These are phyloP conservation scores for Arthrobotrys iridis DNA, from an alignment of 2,329 filamentous ascomycete species.

Conservation along the genomic window DNA sequence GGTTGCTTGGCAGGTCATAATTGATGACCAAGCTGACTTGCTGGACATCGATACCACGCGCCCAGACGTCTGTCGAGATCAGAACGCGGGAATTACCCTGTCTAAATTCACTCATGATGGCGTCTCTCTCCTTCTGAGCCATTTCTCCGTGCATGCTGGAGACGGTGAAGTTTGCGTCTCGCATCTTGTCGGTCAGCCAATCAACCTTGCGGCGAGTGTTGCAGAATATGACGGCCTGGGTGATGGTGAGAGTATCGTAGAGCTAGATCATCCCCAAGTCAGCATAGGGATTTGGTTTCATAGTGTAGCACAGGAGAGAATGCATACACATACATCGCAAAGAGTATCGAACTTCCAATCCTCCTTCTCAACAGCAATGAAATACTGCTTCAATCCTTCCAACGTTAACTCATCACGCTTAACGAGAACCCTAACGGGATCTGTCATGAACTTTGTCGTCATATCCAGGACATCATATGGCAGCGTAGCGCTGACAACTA, in stretches of 20 bases:
- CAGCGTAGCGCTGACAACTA: constrained; percentile 94
- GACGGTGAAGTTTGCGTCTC: constrained; percentile 97
- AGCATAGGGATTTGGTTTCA: not conserved
- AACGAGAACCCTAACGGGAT: constrained; percentile 93
- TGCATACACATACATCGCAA: constrained; percentile 70
- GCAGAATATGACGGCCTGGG: constrained; percentile 99
- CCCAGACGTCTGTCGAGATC: constrained; percentile 98
- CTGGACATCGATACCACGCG: constrained; percentile 97
- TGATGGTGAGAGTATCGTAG: constrained; percentile 98
- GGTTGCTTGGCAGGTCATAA: constrained; percentile 96
- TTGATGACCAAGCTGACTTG: constrained; percentile 99
- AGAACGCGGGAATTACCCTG: constrained; percentile 95
- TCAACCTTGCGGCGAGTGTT: constrained; percentile 99
- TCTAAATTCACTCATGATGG: constrained; percentile 99
- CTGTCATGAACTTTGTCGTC: constrained; percentile 99
- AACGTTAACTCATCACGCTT: constrained; percentile 99
- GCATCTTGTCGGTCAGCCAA: constrained; percentile 99
- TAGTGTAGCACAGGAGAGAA: too few species aligned
- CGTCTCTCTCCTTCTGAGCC: constrained; percentile 97
- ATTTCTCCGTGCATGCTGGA: constrained; percentile 99
- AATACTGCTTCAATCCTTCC: constrained; percentile 98
- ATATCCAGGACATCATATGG: constrained; percentile 98
- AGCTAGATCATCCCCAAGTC: constrained; percentile 63
- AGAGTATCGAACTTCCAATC: constrained; percentile 99
- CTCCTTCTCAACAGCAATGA: constrained; percentile 98